Base-by-base conservation (phyloP, 2,329 filamentous ascomycete species). In the Colletotrichum musae region DNA sequence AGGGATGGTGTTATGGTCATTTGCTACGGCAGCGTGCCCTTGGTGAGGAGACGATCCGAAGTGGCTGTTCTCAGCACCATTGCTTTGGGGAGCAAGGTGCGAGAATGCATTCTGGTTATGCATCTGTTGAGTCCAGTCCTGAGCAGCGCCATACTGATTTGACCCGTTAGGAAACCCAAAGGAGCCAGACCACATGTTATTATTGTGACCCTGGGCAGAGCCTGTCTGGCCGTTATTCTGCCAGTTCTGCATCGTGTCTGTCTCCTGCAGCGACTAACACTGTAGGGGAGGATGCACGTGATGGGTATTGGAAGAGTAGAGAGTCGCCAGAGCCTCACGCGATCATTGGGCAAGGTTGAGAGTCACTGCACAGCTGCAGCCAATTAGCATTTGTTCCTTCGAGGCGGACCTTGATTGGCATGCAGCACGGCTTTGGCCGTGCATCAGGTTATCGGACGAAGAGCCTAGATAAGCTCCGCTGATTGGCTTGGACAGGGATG, bases 111-210 rank as follows among this genome's bases (percentile, higher is more conserved):
- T 58, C 67, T 81, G 80, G 18, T 78, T 78, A 26, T 73, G 68
- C 58, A 80, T 75, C 39, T 78, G 68, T 70, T 82, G 81, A 9
- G 77, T 72, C 82, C 82, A 84, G 43, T 76, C 66, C 62, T 82
- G 80, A 50, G 74, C 75, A 58, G 78, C 77, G 58, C 83, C 81
- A 72, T 80, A 84, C 45, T 82, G 80, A 47, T 45, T 59, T 18
- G 60, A 18, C 24, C 58, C 68, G 57, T 71, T 70, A 18, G 54
- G 28, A 51, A 62, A 71, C 16, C 28, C 60, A 18, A 54, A 72
- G 12, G 45, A n/a, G 24, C 64, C 54, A 18, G 64, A 41, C 70
- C 70, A 72, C 21, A 72, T 52, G 36, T 68, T 64, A 61, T 72
- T 68, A 61, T 71, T 68, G 59, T 68, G 68, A 47, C 60, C 61